These are phyloP conservation scores for Phytophthora idaei DNA, from an alignment of 352 stramenopile species.

Conservation along the genomic window DNA sequence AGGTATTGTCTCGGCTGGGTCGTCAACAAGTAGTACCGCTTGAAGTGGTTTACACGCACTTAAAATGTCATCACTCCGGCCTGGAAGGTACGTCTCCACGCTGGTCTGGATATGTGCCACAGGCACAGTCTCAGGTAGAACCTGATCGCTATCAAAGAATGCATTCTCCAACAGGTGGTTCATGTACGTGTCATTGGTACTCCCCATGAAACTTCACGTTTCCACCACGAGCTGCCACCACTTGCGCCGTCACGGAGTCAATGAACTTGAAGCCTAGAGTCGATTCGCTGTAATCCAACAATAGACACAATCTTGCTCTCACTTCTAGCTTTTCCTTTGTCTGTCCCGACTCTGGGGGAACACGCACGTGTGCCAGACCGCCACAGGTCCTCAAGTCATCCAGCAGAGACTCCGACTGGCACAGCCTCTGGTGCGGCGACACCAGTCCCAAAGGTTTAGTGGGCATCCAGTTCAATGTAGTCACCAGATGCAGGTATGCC, in stretches of 20 bases:
- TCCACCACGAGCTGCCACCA: not conserved
- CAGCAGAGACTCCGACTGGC: too few relatives aligned
- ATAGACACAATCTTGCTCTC: slow-evolving; percentile 1
- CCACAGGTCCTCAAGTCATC: too few relatives aligned
- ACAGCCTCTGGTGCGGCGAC: not conserved
- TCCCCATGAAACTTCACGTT: slow-evolving; percentile 10
- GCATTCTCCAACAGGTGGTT: not conserved
- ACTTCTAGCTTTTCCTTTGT: slow-evolving; percentile 14
- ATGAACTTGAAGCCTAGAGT: too few relatives aligned
- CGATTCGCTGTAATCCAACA: slow-evolving; percentile 11
- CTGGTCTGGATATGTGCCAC: not conserved
- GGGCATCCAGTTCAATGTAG: not conserved
- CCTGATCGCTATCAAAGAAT: not conserved
- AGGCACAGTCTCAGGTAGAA: not conserved
- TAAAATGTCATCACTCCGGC: not conserved
- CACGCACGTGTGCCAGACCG: not conserved
- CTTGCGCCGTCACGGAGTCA: too few relatives aligned
- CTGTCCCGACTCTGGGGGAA: slow-evolving; percentile 4
- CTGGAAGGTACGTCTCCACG: slow-evolving; percentile 11
- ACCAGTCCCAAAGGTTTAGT: not conserved
- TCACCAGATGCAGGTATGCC: not conserved
- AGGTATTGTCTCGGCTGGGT: not conserved
- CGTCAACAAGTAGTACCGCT: not conserved
- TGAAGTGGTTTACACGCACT: not conserved
- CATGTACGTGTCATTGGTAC: not conserved